phyloP scores from a whole-genome alignment of 208 protist species.

The Crithidia brevicula region DNA sequence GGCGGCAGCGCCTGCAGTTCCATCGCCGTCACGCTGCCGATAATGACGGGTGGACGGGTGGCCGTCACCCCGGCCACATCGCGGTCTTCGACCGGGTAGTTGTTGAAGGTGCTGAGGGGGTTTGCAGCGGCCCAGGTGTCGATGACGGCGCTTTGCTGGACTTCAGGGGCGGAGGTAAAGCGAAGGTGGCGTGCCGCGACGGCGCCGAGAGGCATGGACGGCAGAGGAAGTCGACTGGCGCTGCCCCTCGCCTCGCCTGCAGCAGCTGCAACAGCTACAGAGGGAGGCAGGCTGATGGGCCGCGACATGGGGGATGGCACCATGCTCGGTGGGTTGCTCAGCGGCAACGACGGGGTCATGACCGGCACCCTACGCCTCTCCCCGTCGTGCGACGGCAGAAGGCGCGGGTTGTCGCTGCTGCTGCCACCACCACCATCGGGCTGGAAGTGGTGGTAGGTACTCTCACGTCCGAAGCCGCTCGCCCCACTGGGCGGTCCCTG shows the following conservation, averaged over 20 bases:
- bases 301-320: constrained; percentile 9
- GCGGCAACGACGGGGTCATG: constrained; percentile 7
- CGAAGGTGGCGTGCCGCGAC: constrained; percentile 6
- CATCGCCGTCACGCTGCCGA: constrained; percentile 54
- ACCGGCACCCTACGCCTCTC: constrained; percentile 16
- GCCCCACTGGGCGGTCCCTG: background rate
- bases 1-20: constrained; percentile 56
- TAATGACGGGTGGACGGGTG: constrained; percentile 44
- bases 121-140: constrained; percentile 7
- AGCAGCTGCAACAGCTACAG: no score
- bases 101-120: constrained; percentile 36
- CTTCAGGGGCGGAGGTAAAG: constrained; percentile 7
- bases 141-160: constrained; percentile 11
- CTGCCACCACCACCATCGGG: background rate
- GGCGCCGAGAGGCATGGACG: constrained; percentile 15
- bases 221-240: background rate
- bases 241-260: background rate
- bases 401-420: constrained; percentile 10
- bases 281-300: background rate
- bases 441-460: constrained; percentile 6
- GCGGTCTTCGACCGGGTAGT: constrained; percentile 43
- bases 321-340: constrained; percentile 5
- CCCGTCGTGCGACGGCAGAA: background rate
- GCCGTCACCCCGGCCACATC: constrained; percentile 31
- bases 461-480: background rate